These are phyloP conservation scores for Canavalia gladiata DNA, from an alignment of 306 rosid species.

Conservation along the genomic window DNA sequence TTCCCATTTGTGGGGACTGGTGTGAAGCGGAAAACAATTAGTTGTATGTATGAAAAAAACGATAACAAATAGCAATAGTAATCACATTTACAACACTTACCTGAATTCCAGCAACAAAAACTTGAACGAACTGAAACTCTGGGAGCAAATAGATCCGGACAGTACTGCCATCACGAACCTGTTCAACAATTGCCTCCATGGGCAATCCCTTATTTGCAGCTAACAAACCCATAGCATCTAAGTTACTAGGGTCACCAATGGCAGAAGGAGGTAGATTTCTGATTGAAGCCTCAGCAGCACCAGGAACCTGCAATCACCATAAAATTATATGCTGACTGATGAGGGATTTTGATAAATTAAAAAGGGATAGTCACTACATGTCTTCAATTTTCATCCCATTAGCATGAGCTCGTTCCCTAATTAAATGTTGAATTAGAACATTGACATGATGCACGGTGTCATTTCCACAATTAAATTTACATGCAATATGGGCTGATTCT, in stretches of 20 bases:
- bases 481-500: neutral
- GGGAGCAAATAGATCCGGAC: slow-evolving; percentile 93
- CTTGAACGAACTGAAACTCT: slow-evolving; percentile 98
- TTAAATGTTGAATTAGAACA: slow-evolving; percentile 6
- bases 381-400: slow-evolving; percentile 25
- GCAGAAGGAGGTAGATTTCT: slow-evolving; percentile 96
- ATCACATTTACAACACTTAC: slow-evolving; percentile 50
- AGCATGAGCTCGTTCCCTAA: neutral
- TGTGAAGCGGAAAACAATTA: slow-evolving; percentile 38
- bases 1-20: slow-evolving; percentile 95
- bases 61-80: slow-evolving; percentile 17
- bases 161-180: slow-evolving; percentile 98
- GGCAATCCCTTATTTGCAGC: slow-evolving; percentile 83
- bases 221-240: slow-evolving; percentile 86
- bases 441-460: neutral
- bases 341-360: slow-evolving; percentile 18
- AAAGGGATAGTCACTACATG: neutral
- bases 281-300: slow-evolving; percentile 85
- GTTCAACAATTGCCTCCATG: slow-evolving; percentile 95
- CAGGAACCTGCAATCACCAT: slow-evolving; percentile 76
- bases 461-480: neutral
- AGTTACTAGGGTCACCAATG: slow-evolving; percentile 90
- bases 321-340: slow-evolving; percentile 22
- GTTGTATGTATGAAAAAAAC: slow-evolving; percentile 12
- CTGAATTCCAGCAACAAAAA: slow-evolving; percentile 96